Evolutionary conservation across 2,329 filamentous ascomycete genomes (phyloP), one percentile per base, ranked within the genome.

Genomic region (Stemphylium vesicarium): DNA sequence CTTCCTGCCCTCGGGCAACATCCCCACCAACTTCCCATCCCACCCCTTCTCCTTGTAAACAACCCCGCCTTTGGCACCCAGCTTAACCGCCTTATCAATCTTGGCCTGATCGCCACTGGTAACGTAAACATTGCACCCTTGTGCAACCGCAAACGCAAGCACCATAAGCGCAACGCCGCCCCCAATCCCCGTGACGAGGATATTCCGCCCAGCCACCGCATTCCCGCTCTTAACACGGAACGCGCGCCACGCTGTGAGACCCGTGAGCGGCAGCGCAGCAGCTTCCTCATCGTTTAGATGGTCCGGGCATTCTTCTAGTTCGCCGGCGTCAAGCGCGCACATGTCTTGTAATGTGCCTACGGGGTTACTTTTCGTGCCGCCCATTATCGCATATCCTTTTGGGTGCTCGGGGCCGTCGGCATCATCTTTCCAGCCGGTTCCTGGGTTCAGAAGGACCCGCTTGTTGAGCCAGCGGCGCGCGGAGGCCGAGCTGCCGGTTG

Each of bases 161-260:
- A 85, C 89, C 80, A 91, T 88, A 50, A 97, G 79, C 31, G 94
- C 94, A 1, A 97, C 94, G 38, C 94, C 94, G 32, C 94, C 94
- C 0, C 94, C 94, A 74, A 98, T 96, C 0, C 94, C 94, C 4
- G 94, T 97, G 37, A 98, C 78, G 29, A 98, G 79, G 4, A 98
- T 81, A 70, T 96, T 96, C 57, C 84, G 79, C 2, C 91, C 91
- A 0, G 78, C 75, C 53, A 80, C 78, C 6, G 84, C 84, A 62
- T 88, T 86, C 4, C 82, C 84, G 43, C 84, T 87, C 81, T 98
- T 98, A 6, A 85, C 89, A 46, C 95, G 85, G 38, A 96, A 79
- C 0, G 93, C 94, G 39, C 95, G 82, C 92, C 92, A 98, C 6
- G 85, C 94, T 1, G 94, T 98, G 56, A 97, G 72, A 0, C 93